Base-by-base conservation (phyloP, 768 basidiomycete species). In the Mycena olivaceomarginata region DNA sequence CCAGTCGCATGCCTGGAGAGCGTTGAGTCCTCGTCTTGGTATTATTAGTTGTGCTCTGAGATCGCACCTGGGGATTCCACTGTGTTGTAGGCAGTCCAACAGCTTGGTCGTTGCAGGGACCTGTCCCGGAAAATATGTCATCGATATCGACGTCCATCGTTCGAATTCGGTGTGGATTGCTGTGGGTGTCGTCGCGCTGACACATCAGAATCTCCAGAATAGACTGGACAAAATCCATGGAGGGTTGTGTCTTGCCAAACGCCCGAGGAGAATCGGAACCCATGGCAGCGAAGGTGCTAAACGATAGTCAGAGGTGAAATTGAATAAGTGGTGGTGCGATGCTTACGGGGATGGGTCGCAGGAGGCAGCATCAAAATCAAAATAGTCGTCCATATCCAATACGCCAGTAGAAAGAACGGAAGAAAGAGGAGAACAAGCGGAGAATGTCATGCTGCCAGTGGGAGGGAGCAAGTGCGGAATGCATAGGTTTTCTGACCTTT, bases 281-380 rank as follows among this genome's bases (percentile, higher is more conserved):
- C 7, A 39, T 39, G 3, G 57, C 41, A 18, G n/a, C 18, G 6
- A 41, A 13, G 12, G 16, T 63, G 45, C 64, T 62, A 16, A 20
- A 71, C 1, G 18, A 53, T 45, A 16, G 45, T 9, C 4, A 71
- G 39, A 76, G 70, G 56, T 62, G 39, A 60, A 25, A 46, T 22
- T 7, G 1, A 8, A 18, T 48, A 13, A n/a, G 18, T 11, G 18
- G 43, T 5, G 31, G 12, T 37, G 70, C 31, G 43, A 40, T 39
- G 64, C 74, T 71, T 45, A 71, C 69, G 56, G 31, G 31, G 31
- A 31, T 31, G 31, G 43, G n/a, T 76, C 70, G 70, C 70, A 66
- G 16, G 75, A 76, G 15, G 75, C 75, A 59, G 75, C 69, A 43
- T 76, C 75, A 22, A 76, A 67, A 45, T 76, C 70, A 22, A 76